phyloP scores from a whole-genome alignment of 2,329 filamentous ascomycete species.

The Ophiostoma australiae region DNA sequence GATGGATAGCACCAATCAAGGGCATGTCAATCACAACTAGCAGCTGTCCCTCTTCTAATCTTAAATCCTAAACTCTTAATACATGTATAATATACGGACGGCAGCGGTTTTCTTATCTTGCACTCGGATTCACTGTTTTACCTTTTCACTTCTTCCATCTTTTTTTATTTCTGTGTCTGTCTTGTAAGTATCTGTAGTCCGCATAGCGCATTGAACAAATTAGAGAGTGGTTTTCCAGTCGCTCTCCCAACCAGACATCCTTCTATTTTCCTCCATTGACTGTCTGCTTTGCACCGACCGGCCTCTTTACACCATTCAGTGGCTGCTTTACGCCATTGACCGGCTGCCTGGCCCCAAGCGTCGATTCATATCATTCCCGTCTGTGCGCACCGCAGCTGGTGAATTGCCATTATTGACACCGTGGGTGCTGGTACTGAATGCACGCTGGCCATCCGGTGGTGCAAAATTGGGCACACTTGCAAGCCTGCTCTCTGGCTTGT shows the following conservation, averaged over 20 bases:
- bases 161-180: background rate
- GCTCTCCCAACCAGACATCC: no score
- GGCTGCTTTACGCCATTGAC: background rate
- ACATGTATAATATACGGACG: background rate
- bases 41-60: background rate
- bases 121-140: no score
- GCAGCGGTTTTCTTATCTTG: no score
- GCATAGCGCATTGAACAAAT: background rate
- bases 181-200: background rate
- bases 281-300: background rate
- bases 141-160: background rate
- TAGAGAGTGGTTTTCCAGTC: background rate
- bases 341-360: background rate
- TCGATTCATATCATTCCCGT: background rate
- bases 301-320: background rate
- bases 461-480: background rate
- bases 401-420: background rate
- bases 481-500: background rate
- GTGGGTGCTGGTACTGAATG: background rate
- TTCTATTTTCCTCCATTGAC: background rate
- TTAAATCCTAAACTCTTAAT: background rate
- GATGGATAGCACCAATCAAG: conserved; percentile 27
- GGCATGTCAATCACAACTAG: background rate
- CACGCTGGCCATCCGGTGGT: background rate
- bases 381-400: background rate